phyloP scores from a whole-genome alignment of 441 rosid species.

The Gossypium laxum region DNA sequence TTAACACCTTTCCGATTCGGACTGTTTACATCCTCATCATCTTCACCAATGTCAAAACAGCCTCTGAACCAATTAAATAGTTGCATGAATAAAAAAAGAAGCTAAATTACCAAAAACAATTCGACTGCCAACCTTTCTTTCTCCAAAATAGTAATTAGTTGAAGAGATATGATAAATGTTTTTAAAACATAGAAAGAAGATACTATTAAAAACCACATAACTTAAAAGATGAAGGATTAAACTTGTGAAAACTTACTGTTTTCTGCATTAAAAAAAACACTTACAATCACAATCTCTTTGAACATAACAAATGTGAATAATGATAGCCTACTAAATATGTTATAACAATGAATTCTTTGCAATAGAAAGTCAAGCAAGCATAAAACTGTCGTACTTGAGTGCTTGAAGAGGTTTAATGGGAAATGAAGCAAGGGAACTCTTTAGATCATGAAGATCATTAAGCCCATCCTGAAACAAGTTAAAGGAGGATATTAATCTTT shows the following conservation, averaged over 20 bases:
- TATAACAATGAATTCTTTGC: not conserved
- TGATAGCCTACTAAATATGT: not conserved
- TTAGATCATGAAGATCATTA: slow-evolving; percentile 58
- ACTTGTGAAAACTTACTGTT: not conserved
- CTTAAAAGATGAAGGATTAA: not conserved
- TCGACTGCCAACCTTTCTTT: not conserved
- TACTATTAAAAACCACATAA: not conserved
- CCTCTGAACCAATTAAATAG: slow-evolving; percentile 42
- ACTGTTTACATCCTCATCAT: slow-evolving; percentile 42
- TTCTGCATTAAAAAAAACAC: not conserved
- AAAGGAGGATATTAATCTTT: slow-evolving; percentile 13
- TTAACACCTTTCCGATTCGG: slow-evolving; percentile 40
- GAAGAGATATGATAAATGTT: not conserved
- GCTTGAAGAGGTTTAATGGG: slow-evolving; percentile 83
- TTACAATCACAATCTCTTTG: not conserved
- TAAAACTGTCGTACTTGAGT: slow-evolving; percentile 47
- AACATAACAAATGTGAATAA: not conserved
- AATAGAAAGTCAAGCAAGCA: not conserved
- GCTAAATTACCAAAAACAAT: not conserved
- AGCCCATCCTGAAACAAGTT: slow-evolving; percentile 54
- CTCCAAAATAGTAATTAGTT: not conserved
- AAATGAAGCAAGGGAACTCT: slow-evolving; percentile 69
- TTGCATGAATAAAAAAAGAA: slow-evolving; percentile 9
- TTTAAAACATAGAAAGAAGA: not conserved
- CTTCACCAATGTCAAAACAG: slow-evolving; percentile 76